phyloP scores from a whole-genome alignment of 495 filamentous ascomycete species.

The Penicillium coprophilum region DNA sequence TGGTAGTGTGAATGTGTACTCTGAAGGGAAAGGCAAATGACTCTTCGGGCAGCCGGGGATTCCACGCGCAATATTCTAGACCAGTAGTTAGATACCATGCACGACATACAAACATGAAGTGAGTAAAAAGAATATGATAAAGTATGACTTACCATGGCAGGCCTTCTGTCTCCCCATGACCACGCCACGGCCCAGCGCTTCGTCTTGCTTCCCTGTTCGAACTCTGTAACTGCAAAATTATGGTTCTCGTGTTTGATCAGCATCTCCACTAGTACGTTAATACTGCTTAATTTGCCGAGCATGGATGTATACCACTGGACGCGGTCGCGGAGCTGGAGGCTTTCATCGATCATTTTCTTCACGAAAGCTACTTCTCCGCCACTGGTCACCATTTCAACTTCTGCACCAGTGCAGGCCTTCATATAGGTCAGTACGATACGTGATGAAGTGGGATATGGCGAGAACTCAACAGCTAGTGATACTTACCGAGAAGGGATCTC shows the following conservation, averaged over 20 bases:
- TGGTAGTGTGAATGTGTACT: conserved; percentile 50
- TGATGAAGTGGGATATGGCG: background rate
- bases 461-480: background rate
- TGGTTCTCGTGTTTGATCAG: conserved; percentile 58
- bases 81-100: conserved; percentile 1
- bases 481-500: conserved; percentile 64
- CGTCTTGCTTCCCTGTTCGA: conserved; percentile 78
- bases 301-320: conserved; percentile 90
- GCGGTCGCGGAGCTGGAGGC: conserved; percentile 54
- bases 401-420: conserved; percentile 73
- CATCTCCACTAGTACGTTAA: conserved; percentile 59
- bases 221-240: conserved; percentile 82
- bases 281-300: conserved; percentile 78
- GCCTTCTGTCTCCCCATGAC: conserved; percentile 73
- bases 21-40: conserved; percentile 58
- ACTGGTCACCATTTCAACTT: conserved; percentile 80
- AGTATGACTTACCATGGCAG: conserved; percentile 50
- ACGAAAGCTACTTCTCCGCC: conserved; percentile 87
- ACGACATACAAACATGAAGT: background rate
- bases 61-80: conserved; percentile 55
- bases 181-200: conserved; percentile 85
- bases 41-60: conserved; percentile 57
- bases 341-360: conserved; percentile 71
- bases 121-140: background rate
- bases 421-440: background rate